These are phyloP conservation scores for Boletus edulis DNA, from an alignment of 768 basidiomycete genomes.

Conservation along the genomic window DNA sequence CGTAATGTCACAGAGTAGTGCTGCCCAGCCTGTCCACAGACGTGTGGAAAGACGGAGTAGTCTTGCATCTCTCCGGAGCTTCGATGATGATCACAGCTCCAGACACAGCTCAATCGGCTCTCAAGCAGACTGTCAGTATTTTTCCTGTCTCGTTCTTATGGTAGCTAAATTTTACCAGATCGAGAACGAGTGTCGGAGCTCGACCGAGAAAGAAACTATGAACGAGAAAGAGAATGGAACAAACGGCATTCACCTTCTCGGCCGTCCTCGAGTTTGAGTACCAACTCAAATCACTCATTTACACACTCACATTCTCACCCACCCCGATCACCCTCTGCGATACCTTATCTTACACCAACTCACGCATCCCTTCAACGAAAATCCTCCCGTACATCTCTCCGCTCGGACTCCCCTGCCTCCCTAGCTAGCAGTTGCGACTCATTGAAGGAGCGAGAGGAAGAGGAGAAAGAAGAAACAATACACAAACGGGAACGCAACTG, in stretches of 20 bases:
- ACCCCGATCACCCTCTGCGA: slow-evolving; percentile 39
- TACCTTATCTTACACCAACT: slow-evolving; percentile 34
- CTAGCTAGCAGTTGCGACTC: slow-evolving; percentile 34
- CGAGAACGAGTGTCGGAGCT: slow-evolving; percentile 41
- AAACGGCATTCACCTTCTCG: slow-evolving; percentile 40
- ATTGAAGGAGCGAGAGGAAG: slow-evolving; percentile 30
- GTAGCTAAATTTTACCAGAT: slow-evolving; percentile 33
- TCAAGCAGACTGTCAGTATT: slow-evolving; percentile 49
- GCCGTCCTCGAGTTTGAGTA: slow-evolving; percentile 43
- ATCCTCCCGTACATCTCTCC: slow-evolving; percentile 32
- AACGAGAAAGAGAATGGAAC: slow-evolving; percentile 58
- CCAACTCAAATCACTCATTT: slow-evolving; percentile 34
- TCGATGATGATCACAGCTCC: slow-evolving; percentile 41
- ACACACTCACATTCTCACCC: slow-evolving; percentile 37
- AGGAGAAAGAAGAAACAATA: slow-evolving; percentile 33
- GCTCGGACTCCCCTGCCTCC: slow-evolving; percentile 45
- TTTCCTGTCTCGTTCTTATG: neutral
- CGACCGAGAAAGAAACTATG: slow-evolving; percentile 43
- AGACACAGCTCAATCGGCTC: slow-evolving; percentile 46
- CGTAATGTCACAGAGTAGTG: slow-evolving; percentile 4
- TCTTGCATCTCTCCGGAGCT: slow-evolving; percentile 39
- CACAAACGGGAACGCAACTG: slow-evolving; percentile 66
- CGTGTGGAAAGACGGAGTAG: slow-evolving; percentile 34
- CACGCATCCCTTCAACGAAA: slow-evolving; percentile 32
- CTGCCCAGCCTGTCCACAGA: slow-evolving; percentile 7